These are phyloP conservation scores for Paramecium tetraurelia DNA, from an alignment of 73 alveolate species.

Conservation along the genomic window DNA sequence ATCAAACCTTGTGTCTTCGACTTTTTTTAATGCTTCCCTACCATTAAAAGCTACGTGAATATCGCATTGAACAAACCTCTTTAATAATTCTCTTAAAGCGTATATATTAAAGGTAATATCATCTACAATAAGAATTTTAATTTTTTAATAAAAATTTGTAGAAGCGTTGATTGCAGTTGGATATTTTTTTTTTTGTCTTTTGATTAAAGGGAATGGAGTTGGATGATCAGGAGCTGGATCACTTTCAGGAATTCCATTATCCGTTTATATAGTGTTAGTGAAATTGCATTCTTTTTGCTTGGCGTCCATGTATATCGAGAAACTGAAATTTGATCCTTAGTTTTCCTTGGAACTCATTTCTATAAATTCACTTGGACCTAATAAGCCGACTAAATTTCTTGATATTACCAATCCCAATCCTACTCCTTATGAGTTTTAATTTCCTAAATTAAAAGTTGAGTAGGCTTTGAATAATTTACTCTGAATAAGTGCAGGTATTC, in stretches of 20 bases:
- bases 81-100: slow-evolving; percentile 2
- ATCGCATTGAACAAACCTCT: neutral
- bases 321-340: slow-evolving; percentile 45
- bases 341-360: slow-evolving; percentile 19
- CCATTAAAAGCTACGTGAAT: slow-evolving; percentile 54
- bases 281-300: neutral
- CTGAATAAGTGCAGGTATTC: slow-evolving; percentile 16
- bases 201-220: neutral
- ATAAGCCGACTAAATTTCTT: slow-evolving; percentile 7
- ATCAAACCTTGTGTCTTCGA: slow-evolving; percentile 18
- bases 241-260: neutral
- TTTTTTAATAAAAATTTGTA: neutral
- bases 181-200: slow-evolving; percentile 3
- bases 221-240: neutral
- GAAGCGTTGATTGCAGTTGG: neutral
- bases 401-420: slow-evolving; percentile 60
- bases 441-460: slow-evolving; percentile 38
- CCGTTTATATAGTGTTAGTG: neutral
- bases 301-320: neutral
- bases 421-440: slow-evolving; percentile 46
- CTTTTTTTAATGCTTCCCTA: slow-evolving; percentile 23
- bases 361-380: slow-evolving; percentile 52
- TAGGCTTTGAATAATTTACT: slow-evolving; percentile 32
- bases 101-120: slow-evolving; percentile 33
- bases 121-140: slow-evolving; percentile 55